Conservation (phyloP, 257 asterid genomes). For the Scutellaria baicalensis region DNA sequence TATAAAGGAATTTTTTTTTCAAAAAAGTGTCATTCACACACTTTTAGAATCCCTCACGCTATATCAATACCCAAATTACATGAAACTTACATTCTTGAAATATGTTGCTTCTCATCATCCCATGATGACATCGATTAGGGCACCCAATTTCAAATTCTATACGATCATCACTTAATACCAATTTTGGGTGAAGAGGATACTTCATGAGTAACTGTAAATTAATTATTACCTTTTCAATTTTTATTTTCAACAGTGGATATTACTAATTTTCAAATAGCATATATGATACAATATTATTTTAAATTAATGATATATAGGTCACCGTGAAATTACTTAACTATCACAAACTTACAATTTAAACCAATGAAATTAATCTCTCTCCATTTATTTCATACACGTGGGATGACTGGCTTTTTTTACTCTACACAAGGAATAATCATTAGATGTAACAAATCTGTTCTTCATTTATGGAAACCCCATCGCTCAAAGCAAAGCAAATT, state of each 20-base stretch:
- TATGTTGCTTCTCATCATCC: neutral
- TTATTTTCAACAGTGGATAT: no score
- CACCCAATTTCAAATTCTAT: neutral
- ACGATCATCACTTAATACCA: neutral
- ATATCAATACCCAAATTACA: neutral
- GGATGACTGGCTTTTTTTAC: neutral
- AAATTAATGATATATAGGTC: no score
- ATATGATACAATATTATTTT: no score
- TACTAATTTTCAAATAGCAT: no score
- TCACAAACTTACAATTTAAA: no score
- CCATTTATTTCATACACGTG: neutral
- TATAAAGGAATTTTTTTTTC: no score
- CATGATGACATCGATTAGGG: neutral
- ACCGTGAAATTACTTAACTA: no score
- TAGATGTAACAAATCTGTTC: neutral
- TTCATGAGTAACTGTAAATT: no score
- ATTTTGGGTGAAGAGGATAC: neutral
- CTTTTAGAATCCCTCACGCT: constrained; percentile 16
- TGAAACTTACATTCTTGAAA: neutral
- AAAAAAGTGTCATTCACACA: neutral
- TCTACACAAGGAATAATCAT: no score
- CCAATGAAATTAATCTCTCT: neutral
- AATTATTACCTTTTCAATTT: neutral
- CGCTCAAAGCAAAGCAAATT: no score
- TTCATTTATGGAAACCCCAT: no score